Conservation (phyloP, 257 asterid genomes). For the Anisodus tanguticus region DNA sequence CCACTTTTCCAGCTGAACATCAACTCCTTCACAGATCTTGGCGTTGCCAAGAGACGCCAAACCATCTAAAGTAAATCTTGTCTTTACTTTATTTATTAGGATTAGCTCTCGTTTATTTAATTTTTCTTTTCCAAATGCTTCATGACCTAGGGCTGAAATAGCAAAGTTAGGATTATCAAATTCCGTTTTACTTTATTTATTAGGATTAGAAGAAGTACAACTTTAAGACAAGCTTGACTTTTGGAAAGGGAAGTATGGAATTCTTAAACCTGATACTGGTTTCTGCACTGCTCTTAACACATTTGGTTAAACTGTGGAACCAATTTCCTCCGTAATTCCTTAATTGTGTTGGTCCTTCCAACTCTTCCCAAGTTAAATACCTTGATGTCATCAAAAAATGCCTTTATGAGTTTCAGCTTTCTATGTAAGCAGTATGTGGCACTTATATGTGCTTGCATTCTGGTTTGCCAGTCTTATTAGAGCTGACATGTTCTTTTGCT, state of each 20-base stretch:
- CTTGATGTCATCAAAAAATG: not conserved
- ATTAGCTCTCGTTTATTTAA: not conserved
- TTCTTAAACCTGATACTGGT: not conserved
- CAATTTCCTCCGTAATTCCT: not conserved
- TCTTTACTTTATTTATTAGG: too few species aligned
- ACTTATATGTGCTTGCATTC: conserved; percentile 20
- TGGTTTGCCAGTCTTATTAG: conserved; percentile 26
- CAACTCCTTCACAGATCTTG: too few species aligned
- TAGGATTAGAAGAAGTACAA: not conserved
- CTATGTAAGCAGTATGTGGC: conserved; percentile 12
- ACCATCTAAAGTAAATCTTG: too few species aligned
- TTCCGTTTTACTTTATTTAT: not conserved
- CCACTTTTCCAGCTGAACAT: too few species aligned
- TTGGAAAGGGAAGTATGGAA: not conserved
- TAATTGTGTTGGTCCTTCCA: not conserved
- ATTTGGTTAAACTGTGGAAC: not conserved
- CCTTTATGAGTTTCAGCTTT: not conserved
- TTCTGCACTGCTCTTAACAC: not conserved
- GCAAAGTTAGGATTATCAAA: conserved; percentile 18
- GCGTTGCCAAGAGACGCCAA: too few species aligned
- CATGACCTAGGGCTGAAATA: not conserved
- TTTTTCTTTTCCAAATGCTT: conserved; percentile 4
- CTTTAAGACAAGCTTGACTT: not conserved
- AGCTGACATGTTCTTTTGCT: not conserved
- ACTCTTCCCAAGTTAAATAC: not conserved